Evolutionary conservation across 192 early-diverging fungal species (phyloP), one percentile per base, ranked within the genome.

Genomic region (Spizellomyces punctatus): DNA sequence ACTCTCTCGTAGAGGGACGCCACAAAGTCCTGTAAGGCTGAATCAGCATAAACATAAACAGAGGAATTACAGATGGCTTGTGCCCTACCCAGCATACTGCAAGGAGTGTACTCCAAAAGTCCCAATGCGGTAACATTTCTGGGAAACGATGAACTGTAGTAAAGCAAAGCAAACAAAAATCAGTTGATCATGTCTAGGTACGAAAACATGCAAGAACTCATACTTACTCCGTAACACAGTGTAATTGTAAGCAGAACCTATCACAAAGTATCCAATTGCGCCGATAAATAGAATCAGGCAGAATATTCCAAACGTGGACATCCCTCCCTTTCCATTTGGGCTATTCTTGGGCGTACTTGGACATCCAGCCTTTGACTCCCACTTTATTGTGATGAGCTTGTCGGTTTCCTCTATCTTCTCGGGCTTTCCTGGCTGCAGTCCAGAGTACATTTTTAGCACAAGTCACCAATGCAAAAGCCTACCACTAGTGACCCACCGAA

Each of bases 101-200:
- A 14, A 67, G 42, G 10, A 55, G 36, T 10, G 52, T 22, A 42
- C 66, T 67, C 71, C 71, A 72, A 10, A 72, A 42, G 8, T 64
- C n/a, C 71, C 71, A 72, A 46, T 72, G 46, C 27, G 71, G 71
- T 8, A 72, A 17, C 7, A 63, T 64, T 17, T 63, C 71, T 22
- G 71, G 71, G 46, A 72, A 72, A 16, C 10, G 16, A 36, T 36
- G 27, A 36, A 36, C 27, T 36, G 3, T 36, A 36, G 0, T 3
- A 36, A 36, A 36, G 27, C 27, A 36, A 36, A 36, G 3, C 27
- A 36, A 36, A 36, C 27, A 36, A 36, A 36, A 36, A 36, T 36
- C 27, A 36, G 27, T 36, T 36, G 27, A 36, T 36, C 1, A 36
- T 36, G 3, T 36, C 27, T 36, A 36, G 27, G 3, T 36, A 3